A percentile compares a stretch with the other conserved stretches of the same genome.
phyloP scores from a whole-genome alignment of 1,284 basidiomycete genomes.

The Papiliotrema flavescens region DNA sequence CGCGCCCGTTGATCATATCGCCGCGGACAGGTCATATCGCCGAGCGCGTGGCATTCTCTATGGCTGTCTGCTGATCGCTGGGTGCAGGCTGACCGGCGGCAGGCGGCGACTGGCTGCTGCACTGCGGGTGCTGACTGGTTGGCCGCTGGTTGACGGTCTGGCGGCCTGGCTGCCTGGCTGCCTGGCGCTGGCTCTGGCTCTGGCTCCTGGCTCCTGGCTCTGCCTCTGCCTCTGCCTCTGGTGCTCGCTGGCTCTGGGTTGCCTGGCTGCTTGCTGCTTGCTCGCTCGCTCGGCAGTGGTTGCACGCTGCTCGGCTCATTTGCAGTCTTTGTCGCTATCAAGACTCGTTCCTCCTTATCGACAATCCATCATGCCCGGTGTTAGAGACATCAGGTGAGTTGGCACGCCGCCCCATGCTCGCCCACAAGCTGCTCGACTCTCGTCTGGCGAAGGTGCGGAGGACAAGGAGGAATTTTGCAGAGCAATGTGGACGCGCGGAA shows the following conservation, averaged over 20 bases:
- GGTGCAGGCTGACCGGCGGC: too few relatives aligned
- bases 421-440: neutral
- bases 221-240: neutral
- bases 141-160: too few relatives aligned
- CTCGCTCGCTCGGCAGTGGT: neutral
- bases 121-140: too few relatives aligned
- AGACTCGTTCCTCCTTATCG: neutral
- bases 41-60: neutral
- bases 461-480: neutral
- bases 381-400: conserved; percentile 81
- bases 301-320: neutral
- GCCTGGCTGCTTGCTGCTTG: too few relatives aligned
- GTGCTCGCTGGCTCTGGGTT: neutral
- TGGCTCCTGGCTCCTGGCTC: too few relatives aligned
- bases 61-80: too few relatives aligned
- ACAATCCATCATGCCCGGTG: conserved; percentile 72
- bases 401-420: neutral
- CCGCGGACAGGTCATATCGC: neutral
- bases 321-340: neutral
- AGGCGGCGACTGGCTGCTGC: too few relatives aligned
- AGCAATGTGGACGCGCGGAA: neutral
- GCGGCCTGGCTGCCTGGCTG: too few relatives aligned
- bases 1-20: neutral
- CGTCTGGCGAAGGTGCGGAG: neutral
- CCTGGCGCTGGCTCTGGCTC: neutral